These are phyloP conservation scores for Helicocarpus griseus DNA, from an alignment of 2,329 filamentous ascomycete species.

Conservation along the genomic window DNA sequence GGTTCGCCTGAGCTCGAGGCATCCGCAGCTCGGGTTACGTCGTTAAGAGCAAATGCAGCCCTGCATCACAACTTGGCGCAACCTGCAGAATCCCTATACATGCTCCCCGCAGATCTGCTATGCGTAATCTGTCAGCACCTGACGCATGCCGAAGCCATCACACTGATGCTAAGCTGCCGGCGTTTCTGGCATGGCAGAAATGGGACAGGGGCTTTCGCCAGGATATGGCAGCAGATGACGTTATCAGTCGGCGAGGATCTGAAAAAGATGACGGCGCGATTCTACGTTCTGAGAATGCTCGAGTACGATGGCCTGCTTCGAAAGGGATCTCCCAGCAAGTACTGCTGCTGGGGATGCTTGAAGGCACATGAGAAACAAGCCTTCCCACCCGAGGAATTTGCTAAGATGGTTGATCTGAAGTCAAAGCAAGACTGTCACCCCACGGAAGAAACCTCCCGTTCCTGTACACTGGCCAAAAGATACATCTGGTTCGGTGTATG, in stretches of 20 bases:
- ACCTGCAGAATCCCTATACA: neutral
- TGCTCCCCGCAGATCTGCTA: neutral
- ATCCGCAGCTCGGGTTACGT: too few species aligned
- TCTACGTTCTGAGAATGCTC: conserved; percentile 4
- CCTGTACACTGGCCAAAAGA: neutral
- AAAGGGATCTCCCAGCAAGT: neutral
- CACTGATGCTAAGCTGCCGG: conserved; percentile 2
- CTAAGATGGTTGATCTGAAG: conserved; percentile 2
- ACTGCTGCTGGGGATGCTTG: conserved; percentile 5
- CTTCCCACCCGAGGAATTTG: neutral
- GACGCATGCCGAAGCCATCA: neutral
- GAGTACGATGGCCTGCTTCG: conserved; percentile 4
- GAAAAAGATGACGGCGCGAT: neutral
- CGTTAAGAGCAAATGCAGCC: too few species aligned
- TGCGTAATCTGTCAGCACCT: neutral
- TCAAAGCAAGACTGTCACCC: neutral
- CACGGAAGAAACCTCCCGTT: neutral
- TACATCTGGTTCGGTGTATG: conserved; percentile 2
- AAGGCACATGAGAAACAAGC: conserved; percentile 2
- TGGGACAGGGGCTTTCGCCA: neutral
- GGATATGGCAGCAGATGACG: conserved; percentile 1
- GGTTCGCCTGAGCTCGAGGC: too few species aligned
- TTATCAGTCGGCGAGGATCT: neutral
- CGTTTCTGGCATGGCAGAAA: neutral
- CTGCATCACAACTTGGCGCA: neutral